Evolutionary conservation across 2,329 filamentous ascomycete genomes (phyloP), one percentile per base, ranked within the genome.

Genomic region (Teratosphaeria destructans): DNA sequence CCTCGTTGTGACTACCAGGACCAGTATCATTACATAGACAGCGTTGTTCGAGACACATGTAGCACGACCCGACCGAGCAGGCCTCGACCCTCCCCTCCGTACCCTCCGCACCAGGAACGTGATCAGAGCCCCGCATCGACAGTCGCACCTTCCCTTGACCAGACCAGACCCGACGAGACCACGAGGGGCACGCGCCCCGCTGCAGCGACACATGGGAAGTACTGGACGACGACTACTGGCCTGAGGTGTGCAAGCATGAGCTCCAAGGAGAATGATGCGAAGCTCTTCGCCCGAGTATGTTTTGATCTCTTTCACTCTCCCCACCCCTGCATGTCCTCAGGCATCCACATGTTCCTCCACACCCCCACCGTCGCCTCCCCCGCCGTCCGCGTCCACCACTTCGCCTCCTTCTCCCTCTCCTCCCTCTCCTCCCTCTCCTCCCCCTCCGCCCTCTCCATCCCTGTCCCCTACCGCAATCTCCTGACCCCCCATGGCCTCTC

Each of bases 281-380:
- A 96, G 85, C 87, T 99, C 79, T 99, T 99, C 81, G 93, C 94
- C 76, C 86, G 94, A 81, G 94, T 99, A 87, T 70, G 85, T 85
- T 29, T 26, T 19, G 12, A 32, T 12, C 12, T 11, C 47, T 27
- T 34, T 11, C 12, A 14, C 29, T 52, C 34, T 52, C 52, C 34
- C 54, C 12, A 47, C 4, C n/a, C 5, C 12, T n/a, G 16, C 11
- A 39, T 39, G 16, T 39, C 35, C 35, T 39, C 16, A 14, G 35
- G 35, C 35, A 52, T 55, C 7, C 8, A 56, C 63, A 74, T 77
- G 74, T 75, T 76, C 67, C 64, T 74, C 57, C 71, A 74, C 3
- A 32, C 53, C 5, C 53, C 53, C 16, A 23, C 7, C 16, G 43
- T 49, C 43, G n/a, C 43, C 23, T 32, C 53, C 23, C 16, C 26